Conservation (phyloP, 2,329 filamentous ascomycete species). For the Calonectria pseudoreteaudii region DNA sequence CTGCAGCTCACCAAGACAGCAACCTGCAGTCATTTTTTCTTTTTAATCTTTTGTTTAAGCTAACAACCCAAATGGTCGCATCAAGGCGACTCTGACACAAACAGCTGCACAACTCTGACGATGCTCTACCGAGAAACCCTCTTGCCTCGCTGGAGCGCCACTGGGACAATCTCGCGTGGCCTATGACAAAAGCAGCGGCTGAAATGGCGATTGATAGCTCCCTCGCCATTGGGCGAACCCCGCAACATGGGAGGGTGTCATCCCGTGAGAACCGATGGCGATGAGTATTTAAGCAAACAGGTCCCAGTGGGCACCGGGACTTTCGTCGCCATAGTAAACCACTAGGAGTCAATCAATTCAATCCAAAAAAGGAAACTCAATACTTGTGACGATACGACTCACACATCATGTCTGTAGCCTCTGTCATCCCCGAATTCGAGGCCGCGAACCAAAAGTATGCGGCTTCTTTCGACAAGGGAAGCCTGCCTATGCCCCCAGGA, state of each 20-base stretch:
- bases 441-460: slow-evolving; percentile 38
- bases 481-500: slow-evolving; percentile 37
- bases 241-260: slow-evolving; percentile 15
- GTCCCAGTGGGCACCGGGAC: neutral
- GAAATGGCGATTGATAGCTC: slow-evolving; percentile 25
- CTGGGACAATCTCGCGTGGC: neutral
- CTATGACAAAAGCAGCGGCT: slow-evolving; percentile 17
- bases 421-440: slow-evolving; percentile 38
- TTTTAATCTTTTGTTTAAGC: neutral
- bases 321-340: neutral
- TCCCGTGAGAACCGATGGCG: neutral
- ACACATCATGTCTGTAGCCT: slow-evolving; percentile 41
- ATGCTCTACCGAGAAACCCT: neutral
- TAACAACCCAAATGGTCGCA: neutral
- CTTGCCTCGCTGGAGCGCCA: neutral
- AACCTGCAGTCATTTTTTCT: no score
- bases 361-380: neutral
- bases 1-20: neutral
- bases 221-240: slow-evolving; percentile 21
- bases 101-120: neutral
- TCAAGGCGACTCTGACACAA: neutral
- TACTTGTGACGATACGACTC: neutral
- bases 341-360: neutral
- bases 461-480: slow-evolving; percentile 36
- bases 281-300: slow-evolving; percentile 6